Evolutionary conservation across 2,329 filamentous ascomycete genomes (phyloP).

Genomic region (Trichoderma pleuroti): DNA sequence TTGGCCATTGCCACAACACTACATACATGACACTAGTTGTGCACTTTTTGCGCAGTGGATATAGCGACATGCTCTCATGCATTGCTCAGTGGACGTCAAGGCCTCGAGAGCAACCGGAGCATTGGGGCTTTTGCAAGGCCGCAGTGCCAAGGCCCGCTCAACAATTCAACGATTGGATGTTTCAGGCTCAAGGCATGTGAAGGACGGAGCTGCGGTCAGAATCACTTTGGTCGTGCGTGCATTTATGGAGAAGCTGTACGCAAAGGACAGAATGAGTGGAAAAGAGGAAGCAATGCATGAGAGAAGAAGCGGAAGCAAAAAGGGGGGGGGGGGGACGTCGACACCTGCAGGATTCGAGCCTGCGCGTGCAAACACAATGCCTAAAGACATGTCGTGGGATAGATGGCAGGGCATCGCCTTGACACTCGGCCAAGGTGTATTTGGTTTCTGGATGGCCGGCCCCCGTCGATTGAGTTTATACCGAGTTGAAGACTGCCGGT

Average conservation of each 20-base stretch:
- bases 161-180: neutral
- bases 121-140: neutral
- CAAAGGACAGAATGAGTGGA: too few relatives aligned
- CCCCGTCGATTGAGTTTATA: neutral
- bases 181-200: neutral
- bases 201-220: neutral
- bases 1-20: neutral
- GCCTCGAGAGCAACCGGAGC: neutral
- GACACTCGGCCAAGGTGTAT: slow-evolving; percentile 18
- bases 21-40: neutral
- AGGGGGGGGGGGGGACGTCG: neutral
- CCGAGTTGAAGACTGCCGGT: neutral
- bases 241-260: neutral
- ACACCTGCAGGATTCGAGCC: slow-evolving; percentile 18
- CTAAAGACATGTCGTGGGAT: neutral
- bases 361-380: slow-evolving; percentile 19
- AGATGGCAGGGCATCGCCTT: slow-evolving; percentile 17
- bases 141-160: neutral
- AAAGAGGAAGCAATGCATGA: neutral
- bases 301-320: neutral
- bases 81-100: neutral
- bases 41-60: neutral
- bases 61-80: neutral
- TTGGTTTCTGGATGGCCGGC: neutral
- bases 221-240: neutral